Evolutionary conservation across 805 yeast genomes (phyloP).

Genomic region (Candida koratica): DNA sequence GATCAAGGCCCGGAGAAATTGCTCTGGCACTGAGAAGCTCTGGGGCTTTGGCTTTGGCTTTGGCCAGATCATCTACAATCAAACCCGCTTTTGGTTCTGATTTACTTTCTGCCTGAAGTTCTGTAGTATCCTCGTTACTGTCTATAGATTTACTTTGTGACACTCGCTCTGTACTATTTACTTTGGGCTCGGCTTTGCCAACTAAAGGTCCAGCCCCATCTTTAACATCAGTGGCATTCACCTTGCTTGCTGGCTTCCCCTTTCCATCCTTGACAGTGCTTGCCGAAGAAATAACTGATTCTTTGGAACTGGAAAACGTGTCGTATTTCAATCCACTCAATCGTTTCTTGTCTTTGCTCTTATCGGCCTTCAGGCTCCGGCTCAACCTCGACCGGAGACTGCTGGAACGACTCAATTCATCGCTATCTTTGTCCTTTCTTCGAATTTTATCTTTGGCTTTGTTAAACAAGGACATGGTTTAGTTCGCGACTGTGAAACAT

Average conservation of each 20-base stretch:
- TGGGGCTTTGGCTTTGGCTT: not conserved
- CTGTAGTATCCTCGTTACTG: not conserved
- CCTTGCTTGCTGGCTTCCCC: not conserved
- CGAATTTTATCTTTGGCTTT: constrained; percentile 14
- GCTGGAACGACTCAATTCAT: constrained; percentile 8
- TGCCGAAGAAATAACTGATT: constrained; percentile 5
- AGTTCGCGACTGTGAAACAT: too few relatives aligned
- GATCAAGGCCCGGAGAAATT: constrained; percentile 2
- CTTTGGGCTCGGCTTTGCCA: constrained; percentile 1
- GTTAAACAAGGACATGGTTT: constrained; percentile 11
- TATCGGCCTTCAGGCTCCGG: constrained; percentile 4
- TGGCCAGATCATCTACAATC: not conserved
- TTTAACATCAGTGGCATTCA: constrained; percentile 2
- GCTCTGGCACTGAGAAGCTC: not conserved
- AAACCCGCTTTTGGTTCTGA: not conserved
- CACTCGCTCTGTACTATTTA: not conserved
- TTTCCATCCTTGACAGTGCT: not conserved
- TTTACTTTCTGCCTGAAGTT: not conserved
- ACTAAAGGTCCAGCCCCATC: constrained; percentile 1
- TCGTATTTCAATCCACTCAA: constrained; percentile 16
- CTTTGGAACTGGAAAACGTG: constrained; percentile 7
- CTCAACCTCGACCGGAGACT: constrained; percentile 9
- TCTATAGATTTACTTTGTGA: not conserved
- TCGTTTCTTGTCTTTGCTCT: constrained; percentile 14
- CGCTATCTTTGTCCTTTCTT: constrained; percentile 9